phyloP scores from a whole-genome alignment of 2,329 filamentous ascomycete genomes.

The Alternaria novae-zelandiae region DNA sequence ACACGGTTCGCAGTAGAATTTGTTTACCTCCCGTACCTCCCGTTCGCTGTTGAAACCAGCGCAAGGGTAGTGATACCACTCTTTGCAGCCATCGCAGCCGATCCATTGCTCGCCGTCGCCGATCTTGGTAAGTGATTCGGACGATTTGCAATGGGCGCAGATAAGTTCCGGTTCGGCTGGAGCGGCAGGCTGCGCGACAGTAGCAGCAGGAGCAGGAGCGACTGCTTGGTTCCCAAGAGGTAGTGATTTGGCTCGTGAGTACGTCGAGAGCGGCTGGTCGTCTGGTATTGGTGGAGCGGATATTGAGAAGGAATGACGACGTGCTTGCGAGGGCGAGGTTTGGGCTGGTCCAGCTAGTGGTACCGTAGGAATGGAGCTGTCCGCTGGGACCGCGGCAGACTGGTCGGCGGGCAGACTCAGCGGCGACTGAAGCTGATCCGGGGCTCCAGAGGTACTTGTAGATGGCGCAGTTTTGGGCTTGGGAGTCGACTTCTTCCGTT shows the following conservation, averaged over 20 bases:
- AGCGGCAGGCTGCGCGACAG: conserved; percentile 10
- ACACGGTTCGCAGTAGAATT: conserved; percentile 68
- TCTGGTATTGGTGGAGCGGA: conserved; percentile 10
- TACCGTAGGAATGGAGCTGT: conserved; percentile 8
- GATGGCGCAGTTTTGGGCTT: conserved; percentile 40
- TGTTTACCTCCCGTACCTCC: conserved; percentile 70
- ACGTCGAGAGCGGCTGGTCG: conserved; percentile 3
- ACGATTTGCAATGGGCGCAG: conserved; percentile 64
- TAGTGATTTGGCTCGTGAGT: conserved; percentile 39
- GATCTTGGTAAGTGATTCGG: conserved; percentile 59
- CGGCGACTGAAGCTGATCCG: conserved; percentile 44
- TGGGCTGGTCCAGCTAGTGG: conserved; percentile 13
- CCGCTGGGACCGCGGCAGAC: conserved; percentile 11
- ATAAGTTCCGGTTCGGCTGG: conserved; percentile 49
- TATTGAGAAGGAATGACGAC: conserved; percentile 42
- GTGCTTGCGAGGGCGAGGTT: conserved; percentile 15
- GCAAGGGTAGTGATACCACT: conserved; percentile 72
- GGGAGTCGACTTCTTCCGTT: conserved; percentile 49
- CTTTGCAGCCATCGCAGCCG: conserved; percentile 71
- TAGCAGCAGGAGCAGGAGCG: conserved; percentile 16
- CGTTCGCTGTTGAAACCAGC: conserved; percentile 69
- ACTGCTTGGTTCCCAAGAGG: conserved; percentile 32
- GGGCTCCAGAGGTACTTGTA: conserved; percentile 15
- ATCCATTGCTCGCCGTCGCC: conserved; percentile 69
- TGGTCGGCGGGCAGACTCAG: conserved; percentile 41